Evolutionary conservation across 2,329 filamentous ascomycete genomes (phyloP).

Genomic region (Cytospora leucostoma): DNA sequence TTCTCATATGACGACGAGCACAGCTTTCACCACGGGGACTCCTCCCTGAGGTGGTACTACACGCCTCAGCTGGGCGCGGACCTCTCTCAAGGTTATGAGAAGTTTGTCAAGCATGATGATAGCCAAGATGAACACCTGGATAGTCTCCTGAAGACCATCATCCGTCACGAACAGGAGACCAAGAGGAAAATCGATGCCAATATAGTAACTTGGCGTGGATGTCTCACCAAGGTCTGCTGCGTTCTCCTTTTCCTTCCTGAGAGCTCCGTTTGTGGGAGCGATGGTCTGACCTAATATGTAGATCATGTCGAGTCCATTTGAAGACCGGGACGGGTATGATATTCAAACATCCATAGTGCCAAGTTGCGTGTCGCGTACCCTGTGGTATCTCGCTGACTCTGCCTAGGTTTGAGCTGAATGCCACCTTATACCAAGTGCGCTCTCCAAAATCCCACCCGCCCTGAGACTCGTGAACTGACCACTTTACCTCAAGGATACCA

Average conservation of each 20-base stretch:
- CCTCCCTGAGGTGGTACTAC: slow-evolving; percentile 86
- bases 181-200: slow-evolving; percentile 71
- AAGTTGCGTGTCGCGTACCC: neutral
- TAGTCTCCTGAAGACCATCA: slow-evolving; percentile 75
- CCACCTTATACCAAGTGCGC: slow-evolving; percentile 81
- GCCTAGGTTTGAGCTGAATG: slow-evolving; percentile 89
- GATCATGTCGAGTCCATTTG: slow-evolving; percentile 85
- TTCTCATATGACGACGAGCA: slow-evolving; percentile 93
- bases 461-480: slow-evolving; percentile 31
- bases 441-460: slow-evolving; percentile 17
- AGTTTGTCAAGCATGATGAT: slow-evolving; percentile 81
- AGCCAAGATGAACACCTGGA: slow-evolving; percentile 84
- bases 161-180: slow-evolving; percentile 69
- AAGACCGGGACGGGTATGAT: slow-evolving; percentile 72
- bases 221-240: slow-evolving; percentile 96
- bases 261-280: neutral
- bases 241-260: neutral
- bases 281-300: slow-evolving; percentile 40
- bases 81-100: slow-evolving; percentile 78
- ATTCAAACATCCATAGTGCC: neutral
- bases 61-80: slow-evolving; percentile 70
- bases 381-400: slow-evolving; percentile 26
- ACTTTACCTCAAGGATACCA: slow-evolving; percentile 47
- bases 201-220: slow-evolving; percentile 90
- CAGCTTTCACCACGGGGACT: slow-evolving; percentile 72